Percentiles rank a stretch among this genome's conserved stretches.
Evolutionary conservation across 176 grass and related monocot species (phyloP).

Genomic region (Phyllostachys edulis): DNA sequence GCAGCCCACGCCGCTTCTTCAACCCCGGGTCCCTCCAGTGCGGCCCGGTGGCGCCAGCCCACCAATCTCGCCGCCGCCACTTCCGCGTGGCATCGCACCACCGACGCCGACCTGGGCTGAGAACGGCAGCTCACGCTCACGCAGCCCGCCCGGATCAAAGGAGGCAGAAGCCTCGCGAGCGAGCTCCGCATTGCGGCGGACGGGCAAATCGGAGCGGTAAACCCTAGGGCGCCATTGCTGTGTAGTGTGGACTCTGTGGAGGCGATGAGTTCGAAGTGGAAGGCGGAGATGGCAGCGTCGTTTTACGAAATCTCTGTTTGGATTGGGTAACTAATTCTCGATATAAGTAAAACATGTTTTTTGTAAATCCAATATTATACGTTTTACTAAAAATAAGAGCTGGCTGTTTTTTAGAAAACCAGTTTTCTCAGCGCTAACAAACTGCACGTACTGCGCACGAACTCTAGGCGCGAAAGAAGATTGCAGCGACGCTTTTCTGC

Average conservation of each 20-base stretch:
- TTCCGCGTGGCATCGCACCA: no score
- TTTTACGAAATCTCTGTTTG: no score
- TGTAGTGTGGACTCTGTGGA: neutral
- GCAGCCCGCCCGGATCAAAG: neutral
- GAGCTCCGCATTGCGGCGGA: conserved; percentile 39
- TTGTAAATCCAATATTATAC: no score
- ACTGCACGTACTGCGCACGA: no score
- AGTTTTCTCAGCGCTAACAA: no score
- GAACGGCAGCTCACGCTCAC: neutral
- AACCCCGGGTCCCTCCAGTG: conserved; percentile 58
- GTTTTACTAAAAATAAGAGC: no score
- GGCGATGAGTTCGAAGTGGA: conserved; percentile 10
- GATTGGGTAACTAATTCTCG: no score
- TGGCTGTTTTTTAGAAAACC: no score
- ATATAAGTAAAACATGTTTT: no score
- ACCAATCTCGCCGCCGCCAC: neutral
- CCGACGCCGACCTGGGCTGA: neutral
- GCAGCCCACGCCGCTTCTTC: conserved; percentile 88
- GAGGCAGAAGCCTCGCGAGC: conserved; percentile 4
- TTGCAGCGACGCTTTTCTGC: no score
- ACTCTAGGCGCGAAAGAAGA: no score
- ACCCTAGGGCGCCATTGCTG: conserved; percentile 19
- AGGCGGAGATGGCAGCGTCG: no score
- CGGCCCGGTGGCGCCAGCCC: conserved; percentile 48
- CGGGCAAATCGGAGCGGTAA: conserved; percentile 1